Evolutionary conservation across 306 rosid genomes (phyloP).

Genomic region (Medicago ruthenica): DNA sequence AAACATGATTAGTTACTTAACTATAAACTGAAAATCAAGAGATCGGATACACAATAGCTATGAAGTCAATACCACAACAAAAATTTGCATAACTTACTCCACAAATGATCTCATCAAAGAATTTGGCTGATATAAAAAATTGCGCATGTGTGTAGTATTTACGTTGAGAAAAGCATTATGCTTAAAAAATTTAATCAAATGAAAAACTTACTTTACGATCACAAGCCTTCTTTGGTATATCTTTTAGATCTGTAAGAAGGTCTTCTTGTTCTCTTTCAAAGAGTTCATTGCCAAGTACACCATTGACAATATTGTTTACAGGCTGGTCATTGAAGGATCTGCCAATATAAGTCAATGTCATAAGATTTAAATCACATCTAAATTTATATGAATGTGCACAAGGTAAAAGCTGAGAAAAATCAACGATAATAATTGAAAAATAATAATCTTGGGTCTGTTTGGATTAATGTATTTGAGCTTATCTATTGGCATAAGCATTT

Average conservation of each 20-base stretch:
- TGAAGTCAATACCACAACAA: no score
- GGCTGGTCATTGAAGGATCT: slow-evolving; percentile 97
- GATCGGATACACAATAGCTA: no score
- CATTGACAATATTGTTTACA: slow-evolving; percentile 52
- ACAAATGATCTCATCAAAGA: no score
- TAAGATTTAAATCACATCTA: not conserved
- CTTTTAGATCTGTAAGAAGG: slow-evolving; percentile 89
- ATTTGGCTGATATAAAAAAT: no score
- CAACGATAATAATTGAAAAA: not conserved
- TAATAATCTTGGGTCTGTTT: not conserved
- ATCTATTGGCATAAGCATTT: not conserved
- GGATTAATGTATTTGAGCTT: not conserved
- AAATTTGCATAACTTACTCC: no score
- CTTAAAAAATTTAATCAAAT: not conserved
- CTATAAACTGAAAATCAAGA: no score
- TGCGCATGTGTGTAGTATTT: no score
- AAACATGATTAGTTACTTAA: no score
- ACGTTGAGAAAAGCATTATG: not conserved
- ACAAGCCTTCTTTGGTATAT: slow-evolving; percentile 93
- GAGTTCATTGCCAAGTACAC: slow-evolving; percentile 84
- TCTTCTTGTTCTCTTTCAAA: slow-evolving; percentile 92
- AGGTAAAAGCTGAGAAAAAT: slow-evolving; percentile 11
- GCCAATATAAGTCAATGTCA: slow-evolving; percentile 23
- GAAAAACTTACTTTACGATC: slow-evolving; percentile 79
- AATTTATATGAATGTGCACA: not conserved